phyloP scores from a whole-genome alignment of 495 filamentous ascomycete species.

The Aspergillus bridgeri region DNA sequence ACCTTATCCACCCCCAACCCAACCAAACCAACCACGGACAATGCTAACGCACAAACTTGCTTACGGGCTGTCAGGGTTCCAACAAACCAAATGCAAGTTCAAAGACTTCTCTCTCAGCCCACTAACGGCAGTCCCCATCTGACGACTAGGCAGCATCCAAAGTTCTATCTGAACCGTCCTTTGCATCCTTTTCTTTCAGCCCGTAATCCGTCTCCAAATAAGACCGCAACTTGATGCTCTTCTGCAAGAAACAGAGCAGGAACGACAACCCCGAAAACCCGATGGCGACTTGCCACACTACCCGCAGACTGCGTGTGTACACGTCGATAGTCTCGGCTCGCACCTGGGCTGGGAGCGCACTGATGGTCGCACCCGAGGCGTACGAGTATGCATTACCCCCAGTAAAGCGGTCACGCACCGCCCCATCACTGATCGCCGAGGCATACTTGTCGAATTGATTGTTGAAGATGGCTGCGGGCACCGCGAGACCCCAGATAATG shows the following conservation, averaged over 20 bases:
- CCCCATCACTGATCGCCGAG: constrained; percentile 2
- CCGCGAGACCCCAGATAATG: constrained; percentile 45
- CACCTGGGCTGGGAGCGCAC: constrained; percentile 1
- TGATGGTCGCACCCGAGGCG: constrained; percentile 10
- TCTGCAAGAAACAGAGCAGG: constrained; percentile 18
- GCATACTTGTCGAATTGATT: constrained; percentile 21
- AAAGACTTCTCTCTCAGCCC: too few relatives aligned
- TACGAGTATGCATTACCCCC: constrained; percentile 16
- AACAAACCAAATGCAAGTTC: too few relatives aligned
- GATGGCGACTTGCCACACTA: constrained; percentile 19
- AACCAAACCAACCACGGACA: too few relatives aligned
- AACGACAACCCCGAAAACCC: constrained; percentile 15
- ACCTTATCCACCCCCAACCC: too few relatives aligned
- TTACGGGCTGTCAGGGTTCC: too few relatives aligned
- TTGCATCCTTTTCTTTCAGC: not conserved
- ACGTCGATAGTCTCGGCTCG: constrained; percentile 15
- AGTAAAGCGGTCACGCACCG: not conserved
- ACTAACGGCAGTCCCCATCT: too few relatives aligned
- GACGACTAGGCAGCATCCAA: too few relatives aligned
- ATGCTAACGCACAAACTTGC: too few relatives aligned
- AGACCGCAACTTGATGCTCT: constrained; percentile 14
- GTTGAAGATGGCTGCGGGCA: constrained; percentile 50
- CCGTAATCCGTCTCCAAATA: constrained; percentile 20
- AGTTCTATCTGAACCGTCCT: too few relatives aligned
- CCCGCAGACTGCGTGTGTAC: constrained; percentile 15